Evolutionary conservation across 2,329 filamentous ascomycete species (phyloP).

Genomic region (Aureobasidium sp.): DNA sequence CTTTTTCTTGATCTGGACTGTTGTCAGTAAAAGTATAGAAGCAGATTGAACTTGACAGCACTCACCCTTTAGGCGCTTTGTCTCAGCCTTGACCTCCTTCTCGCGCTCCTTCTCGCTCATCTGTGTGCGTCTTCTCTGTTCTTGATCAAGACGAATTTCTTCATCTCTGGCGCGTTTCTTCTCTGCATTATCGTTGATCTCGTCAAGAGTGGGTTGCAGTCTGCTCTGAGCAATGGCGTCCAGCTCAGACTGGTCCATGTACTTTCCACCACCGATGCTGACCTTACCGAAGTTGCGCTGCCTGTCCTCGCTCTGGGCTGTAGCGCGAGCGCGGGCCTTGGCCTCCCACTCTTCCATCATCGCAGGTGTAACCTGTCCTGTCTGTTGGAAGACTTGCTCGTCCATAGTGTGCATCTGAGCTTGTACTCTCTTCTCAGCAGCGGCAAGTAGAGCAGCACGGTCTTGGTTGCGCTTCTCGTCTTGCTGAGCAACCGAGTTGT

Average conservation of each 20-base stretch:
- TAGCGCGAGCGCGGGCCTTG: slow-evolving; percentile 62
- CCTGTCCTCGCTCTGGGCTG: slow-evolving; percentile 55
- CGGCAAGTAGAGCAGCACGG: slow-evolving; percentile 64
- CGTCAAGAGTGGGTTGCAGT: slow-evolving; percentile 75
- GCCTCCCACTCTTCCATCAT: slow-evolving; percentile 70
- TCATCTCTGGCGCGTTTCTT: slow-evolving; percentile 59
- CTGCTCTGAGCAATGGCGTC: slow-evolving; percentile 68
- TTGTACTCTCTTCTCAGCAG: slow-evolving; percentile 79
- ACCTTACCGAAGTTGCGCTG: slow-evolving; percentile 49
- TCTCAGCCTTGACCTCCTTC: slow-evolving; percentile 38
- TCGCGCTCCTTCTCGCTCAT: slow-evolving; percentile 46
- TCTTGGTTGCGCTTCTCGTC: slow-evolving; percentile 71
- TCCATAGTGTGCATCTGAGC: slow-evolving; percentile 73
- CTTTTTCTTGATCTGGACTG: slow-evolving; percentile 50
- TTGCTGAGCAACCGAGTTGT: slow-evolving; percentile 56
- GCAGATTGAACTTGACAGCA: slow-evolving; percentile 8
- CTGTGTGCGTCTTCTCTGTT: slow-evolving; percentile 55
- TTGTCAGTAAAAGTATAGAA: slow-evolving; percentile 4
- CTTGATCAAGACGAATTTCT: slow-evolving; percentile 54
- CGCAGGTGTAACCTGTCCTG: slow-evolving; percentile 61
- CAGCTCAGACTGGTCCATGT: slow-evolving; percentile 68
- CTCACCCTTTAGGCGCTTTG: slow-evolving; percentile 50
- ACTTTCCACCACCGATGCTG: slow-evolving; percentile 73
- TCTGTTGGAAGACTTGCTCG: slow-evolving; percentile 66
- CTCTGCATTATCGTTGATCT: slow-evolving; percentile 73